Base-by-base conservation (phyloP, 495 filamentous ascomycete species). In the Penicillium riverlandense region DNA sequence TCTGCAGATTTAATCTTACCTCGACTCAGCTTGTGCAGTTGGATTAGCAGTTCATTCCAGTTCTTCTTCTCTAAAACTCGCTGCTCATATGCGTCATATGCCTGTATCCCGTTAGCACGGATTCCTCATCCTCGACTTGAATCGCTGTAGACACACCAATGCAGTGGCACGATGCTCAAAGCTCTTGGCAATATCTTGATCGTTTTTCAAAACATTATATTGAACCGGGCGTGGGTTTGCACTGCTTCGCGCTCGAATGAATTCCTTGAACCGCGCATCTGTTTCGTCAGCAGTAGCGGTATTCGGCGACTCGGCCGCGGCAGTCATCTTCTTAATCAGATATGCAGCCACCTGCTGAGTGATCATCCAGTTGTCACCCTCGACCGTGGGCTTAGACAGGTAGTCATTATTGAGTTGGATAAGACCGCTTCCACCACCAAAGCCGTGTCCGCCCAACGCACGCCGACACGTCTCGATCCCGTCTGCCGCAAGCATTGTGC, bases 291-390 rank as follows among this genome's bases (percentile, higher is more conserved):
- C 27, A 8, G 35, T 30, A 9, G 42, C 30, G 10, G 28, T 45
- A 16, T 45, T 22, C 1, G 48, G 45, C 6, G 56, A 52, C 29
- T 54, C 22, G 8, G 62, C 61, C 0, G 64, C 67, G 29, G 49
- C 37, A 27, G 58, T 49, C 69, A 76, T 74, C 29, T 67, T 67
- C 47, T 75, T 74, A 35, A 75, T 72, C 29, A 76, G 41, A 46
- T 71, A 73, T 7, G 61, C 61, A 4, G 70, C 66, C 7, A 69
- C 64, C 53, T 75, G 72, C 43, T 74, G 69, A 4, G 67, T 71
- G 29, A 76, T 73, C 70, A 76, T 74, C 70, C 70, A 75, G 35
- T 76, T 75, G 48, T 76, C 72, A 13, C 72, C 72, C 47, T 76
- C 71, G 12, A 75, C 70, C 1, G 71, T 76, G 1, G 67, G 67